These are phyloP conservation scores for Aspergillus ochraceus DNA, from an alignment of 2,329 filamentous ascomycete genomes.

Conservation along the genomic window DNA sequence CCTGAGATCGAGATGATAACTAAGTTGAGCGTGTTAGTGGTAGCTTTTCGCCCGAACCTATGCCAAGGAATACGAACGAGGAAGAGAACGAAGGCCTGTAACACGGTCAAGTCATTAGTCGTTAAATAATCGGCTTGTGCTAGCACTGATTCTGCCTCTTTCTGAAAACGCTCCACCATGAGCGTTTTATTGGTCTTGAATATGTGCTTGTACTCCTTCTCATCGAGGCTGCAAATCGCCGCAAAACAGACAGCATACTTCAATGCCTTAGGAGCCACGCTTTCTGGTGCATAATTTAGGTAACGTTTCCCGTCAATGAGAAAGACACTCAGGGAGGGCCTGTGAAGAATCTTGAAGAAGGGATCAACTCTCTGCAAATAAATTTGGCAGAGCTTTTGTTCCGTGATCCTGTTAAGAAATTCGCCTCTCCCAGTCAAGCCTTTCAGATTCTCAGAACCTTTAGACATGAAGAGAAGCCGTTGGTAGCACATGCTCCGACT, in stretches of 20 bases:
- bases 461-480: constrained; percentile 15
- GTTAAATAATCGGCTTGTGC: constrained; percentile 29
- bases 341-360: constrained; percentile 33
- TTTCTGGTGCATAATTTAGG: constrained; percentile 29
- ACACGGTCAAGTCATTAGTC: constrained; percentile 32
- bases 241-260: constrained; percentile 28
- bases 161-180: constrained; percentile 23
- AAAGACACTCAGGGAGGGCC: constrained; percentile 27
- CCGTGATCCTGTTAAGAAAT: not conserved
- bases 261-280: constrained; percentile 27
- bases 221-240: constrained; percentile 25
- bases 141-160: constrained; percentile 26
- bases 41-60: not conserved
- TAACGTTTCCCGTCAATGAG: constrained; percentile 28
- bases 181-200: constrained; percentile 21
- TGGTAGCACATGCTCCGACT: constrained; percentile 2
- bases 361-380: constrained; percentile 32
- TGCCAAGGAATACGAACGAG: constrained; percentile 18
- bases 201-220: constrained; percentile 22
- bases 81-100: constrained; percentile 35
- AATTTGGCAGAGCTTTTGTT: constrained; percentile 22
- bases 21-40: not conserved
- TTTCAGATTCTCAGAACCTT: constrained; percentile 14
- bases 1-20: constrained; percentile 24
- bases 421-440: constrained; percentile 6